phyloP scores from a whole-genome alignment of 2,329 filamentous ascomycete genomes.

The Beauveria caledonica region DNA sequence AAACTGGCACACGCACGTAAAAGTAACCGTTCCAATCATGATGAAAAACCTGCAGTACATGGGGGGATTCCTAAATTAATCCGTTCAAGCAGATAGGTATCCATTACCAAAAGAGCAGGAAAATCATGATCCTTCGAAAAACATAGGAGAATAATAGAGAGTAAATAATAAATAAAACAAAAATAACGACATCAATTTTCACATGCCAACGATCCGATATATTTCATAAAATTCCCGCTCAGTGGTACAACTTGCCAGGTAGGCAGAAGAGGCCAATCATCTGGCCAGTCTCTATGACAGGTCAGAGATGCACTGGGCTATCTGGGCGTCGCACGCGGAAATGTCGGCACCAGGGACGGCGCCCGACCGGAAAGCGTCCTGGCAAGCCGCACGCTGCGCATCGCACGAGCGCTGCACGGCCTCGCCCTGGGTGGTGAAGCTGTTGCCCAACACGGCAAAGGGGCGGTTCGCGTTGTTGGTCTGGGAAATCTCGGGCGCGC shows the following conservation, averaged over 20 bases:
- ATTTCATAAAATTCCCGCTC: neutral
- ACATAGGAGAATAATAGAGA: conserved; percentile 5
- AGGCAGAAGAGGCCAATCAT: neutral
- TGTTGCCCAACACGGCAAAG: conserved; percentile 48
- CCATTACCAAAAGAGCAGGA: conserved; percentile 1
- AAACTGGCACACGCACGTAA: neutral
- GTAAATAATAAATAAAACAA: conserved; percentile 2
- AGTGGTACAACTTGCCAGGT: neutral
- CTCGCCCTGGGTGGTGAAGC: conserved; percentile 46
- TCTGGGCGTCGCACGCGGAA: conserved; percentile 48
- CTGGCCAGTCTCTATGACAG: conserved; percentile 17
- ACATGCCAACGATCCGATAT: neutral
- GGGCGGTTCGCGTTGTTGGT: conserved; percentile 41
- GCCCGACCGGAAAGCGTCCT: conserved; percentile 47
- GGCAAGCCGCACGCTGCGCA: conserved; percentile 54
- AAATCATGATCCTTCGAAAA: conserved; percentile 6
- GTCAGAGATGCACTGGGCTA: conserved; percentile 33
- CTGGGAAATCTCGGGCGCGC: conserved; percentile 41
- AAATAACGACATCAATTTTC: neutral
- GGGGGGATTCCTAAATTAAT: neutral
- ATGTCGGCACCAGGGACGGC: conserved; percentile 30
- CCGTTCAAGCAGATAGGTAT: neutral
- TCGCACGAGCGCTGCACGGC: conserved; percentile 55
- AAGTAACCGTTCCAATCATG: conserved; percentile 6
- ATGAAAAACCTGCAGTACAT: conserved; percentile 9